phyloP scores from a whole-genome alignment of 345 rosid species.

The Lepidium didymum region DNA sequence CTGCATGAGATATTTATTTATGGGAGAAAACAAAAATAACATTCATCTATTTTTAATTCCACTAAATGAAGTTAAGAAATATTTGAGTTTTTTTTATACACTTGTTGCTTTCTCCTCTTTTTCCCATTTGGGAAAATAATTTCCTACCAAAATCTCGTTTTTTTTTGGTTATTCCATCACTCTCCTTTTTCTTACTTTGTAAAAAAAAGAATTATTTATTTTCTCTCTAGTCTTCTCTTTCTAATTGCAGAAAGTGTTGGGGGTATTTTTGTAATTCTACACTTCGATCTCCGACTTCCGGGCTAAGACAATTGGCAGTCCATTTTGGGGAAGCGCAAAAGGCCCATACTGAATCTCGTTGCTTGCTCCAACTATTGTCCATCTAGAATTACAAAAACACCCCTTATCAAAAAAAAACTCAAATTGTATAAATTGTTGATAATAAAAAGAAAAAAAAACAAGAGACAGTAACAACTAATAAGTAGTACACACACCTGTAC shows the following conservation, averaged over 20 bases:
- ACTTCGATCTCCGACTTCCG: too few relatives aligned
- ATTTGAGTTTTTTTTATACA: slow-evolving; percentile 11
- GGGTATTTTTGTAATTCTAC: not conserved
- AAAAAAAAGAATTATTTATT: not conserved
- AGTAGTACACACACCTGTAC: slow-evolving; percentile 60
- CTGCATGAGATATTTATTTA: not conserved
- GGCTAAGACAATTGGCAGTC: slow-evolving; percentile 58
- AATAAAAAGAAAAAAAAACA: not conserved
- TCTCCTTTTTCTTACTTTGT: not conserved
- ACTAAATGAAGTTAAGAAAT: not conserved
- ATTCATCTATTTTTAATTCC: too few relatives aligned
- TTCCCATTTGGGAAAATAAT: not conserved
- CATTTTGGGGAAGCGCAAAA: slow-evolving; percentile 78
- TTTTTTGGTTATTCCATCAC: not conserved
- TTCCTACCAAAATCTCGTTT: slow-evolving; percentile 15
- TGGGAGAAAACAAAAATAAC: not conserved
- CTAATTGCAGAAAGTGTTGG: not conserved
- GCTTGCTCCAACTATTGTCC: slow-evolving; percentile 44
- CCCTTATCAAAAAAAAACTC: not conserved
- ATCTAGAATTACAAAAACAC: slow-evolving; percentile 31
- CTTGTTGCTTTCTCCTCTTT: slow-evolving; percentile 7
- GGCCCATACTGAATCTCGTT: slow-evolving; percentile 81
- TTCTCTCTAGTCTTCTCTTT: not conserved
- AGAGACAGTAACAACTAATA: not conserved
- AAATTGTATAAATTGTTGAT: not conserved